phyloP scores from a whole-genome alignment of 768 basidiomycete genomes.

The Mycena polygramma region DNA sequence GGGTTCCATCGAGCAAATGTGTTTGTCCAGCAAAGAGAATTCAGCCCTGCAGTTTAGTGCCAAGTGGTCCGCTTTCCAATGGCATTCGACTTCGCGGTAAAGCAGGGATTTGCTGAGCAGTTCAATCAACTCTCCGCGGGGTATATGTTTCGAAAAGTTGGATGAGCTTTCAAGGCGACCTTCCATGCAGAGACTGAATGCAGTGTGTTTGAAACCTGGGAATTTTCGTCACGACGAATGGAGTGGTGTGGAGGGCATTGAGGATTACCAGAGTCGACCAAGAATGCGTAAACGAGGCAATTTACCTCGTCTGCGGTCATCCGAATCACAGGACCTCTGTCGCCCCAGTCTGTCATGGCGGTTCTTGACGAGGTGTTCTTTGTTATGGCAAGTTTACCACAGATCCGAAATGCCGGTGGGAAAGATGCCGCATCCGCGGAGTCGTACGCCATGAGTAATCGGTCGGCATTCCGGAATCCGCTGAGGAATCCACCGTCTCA shows the following conservation, averaged over 20 bases:
- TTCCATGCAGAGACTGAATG: slow-evolving; percentile 85
- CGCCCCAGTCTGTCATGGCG: slow-evolving; percentile 6
- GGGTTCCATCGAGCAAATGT: slow-evolving; percentile 74
- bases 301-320: slow-evolving; percentile 89
- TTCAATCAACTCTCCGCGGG: slow-evolving; percentile 85
- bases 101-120: slow-evolving; percentile 85
- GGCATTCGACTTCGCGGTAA: slow-evolving; percentile 86
- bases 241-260: slow-evolving; percentile 8
- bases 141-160: slow-evolving; percentile 78
- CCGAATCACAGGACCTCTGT: slow-evolving; percentile 58
- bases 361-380: slow-evolving; percentile 6
- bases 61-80: slow-evolving; percentile 77
- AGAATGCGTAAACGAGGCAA: slow-evolving; percentile 86
- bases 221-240: slow-evolving; percentile 29
- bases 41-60: slow-evolving; percentile 74
- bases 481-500: not conserved
- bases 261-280: slow-evolving; percentile 80
- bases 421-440: slow-evolving; percentile 6
- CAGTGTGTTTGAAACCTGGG: slow-evolving; percentile 84
- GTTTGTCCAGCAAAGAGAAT: slow-evolving; percentile 83
- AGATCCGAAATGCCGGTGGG: slow-evolving; percentile 4
- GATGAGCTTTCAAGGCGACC: slow-evolving; percentile 78
- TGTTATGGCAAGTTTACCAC: slow-evolving; percentile 16
- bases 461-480: not conserved
- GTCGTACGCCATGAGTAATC: not conserved